Evolutionary conservation across 2,329 filamentous ascomycete species (phyloP).

Genomic region (Fusarium abutilonis): DNA sequence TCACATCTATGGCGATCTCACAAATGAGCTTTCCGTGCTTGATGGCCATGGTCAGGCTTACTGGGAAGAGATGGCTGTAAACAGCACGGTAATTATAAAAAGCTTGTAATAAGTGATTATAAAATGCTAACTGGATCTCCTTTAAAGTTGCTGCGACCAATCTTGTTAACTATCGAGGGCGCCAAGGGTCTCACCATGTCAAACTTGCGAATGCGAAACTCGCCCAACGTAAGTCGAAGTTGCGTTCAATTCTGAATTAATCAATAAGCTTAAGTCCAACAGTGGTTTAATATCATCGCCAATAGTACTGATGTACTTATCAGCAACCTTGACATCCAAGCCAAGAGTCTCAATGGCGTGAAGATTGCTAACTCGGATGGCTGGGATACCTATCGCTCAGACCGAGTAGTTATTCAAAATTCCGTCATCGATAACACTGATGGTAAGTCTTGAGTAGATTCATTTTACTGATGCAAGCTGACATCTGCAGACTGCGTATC

Average conservation of each 20-base stretch:
- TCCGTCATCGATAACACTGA: slow-evolving; percentile 58
- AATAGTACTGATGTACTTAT: slow-evolving; percentile 73
- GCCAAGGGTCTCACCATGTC: slow-evolving; percentile 65
- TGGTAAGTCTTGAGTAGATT: slow-evolving; percentile 7
- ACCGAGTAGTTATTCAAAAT: slow-evolving; percentile 72
- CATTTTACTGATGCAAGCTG: fast-evolving
- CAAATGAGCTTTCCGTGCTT: slow-evolving; percentile 71
- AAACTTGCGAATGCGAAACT: slow-evolving; percentile 69
- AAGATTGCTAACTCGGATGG: slow-evolving; percentile 67
- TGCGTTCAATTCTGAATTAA: fast-evolving
- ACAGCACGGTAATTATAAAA: slow-evolving; percentile 56
- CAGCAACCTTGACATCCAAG: slow-evolving; percentile 68
- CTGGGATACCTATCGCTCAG: slow-evolving; percentile 71
- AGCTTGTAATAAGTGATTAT: slow-evolving; percentile 59
- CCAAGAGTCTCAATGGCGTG: slow-evolving; percentile 46
- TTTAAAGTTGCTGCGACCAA: slow-evolving; percentile 36
- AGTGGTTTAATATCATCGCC: slow-evolving; percentile 66
- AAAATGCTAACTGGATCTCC: slow-evolving; percentile 42
- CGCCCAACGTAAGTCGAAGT: slow-evolving; percentile 48
- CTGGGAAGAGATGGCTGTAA: slow-evolving; percentile 37
- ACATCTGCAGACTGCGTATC: slow-evolving; percentile 67
- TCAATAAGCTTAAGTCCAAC: neutral
- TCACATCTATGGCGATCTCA: slow-evolving; percentile 74
- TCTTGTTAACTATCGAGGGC: slow-evolving; percentile 38
- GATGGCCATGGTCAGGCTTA: slow-evolving; percentile 52